These are phyloP conservation scores for Panus rudis DNA, from an alignment of 768 basidiomycete species.

Conservation along the genomic window DNA sequence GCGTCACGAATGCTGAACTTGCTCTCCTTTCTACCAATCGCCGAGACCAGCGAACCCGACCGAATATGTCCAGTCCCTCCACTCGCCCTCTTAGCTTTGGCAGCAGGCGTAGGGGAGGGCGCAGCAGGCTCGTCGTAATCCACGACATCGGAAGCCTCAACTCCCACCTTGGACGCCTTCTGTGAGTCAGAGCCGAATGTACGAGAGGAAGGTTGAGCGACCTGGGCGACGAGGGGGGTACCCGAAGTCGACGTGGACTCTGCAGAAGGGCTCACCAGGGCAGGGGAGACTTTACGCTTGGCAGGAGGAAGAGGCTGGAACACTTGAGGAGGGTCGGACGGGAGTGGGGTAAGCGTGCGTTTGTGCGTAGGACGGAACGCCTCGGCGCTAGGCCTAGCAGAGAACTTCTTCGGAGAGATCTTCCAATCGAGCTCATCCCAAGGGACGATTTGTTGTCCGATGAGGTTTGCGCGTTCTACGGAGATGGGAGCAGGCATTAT, in stretches of 20 bases:
- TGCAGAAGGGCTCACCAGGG: constrained; percentile 12
- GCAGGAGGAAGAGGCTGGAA: constrained; percentile 56
- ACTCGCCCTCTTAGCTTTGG: constrained; percentile 26
- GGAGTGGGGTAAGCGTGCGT: constrained; percentile 50
- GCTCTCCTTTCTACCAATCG: constrained; percentile 15
- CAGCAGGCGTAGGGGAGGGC: constrained; percentile 25
- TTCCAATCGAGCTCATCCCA: constrained; percentile 44
- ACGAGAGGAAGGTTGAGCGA: constrained; percentile 33
- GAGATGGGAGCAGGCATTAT: constrained; percentile 5
- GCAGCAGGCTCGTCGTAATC: constrained; percentile 15
- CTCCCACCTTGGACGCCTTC: constrained; percentile 23
- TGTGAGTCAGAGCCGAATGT: constrained; percentile 34
- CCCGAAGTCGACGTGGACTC: constrained; percentile 19
- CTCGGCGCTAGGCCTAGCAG: constrained; percentile 19
- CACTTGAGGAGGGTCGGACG: constrained; percentile 50
- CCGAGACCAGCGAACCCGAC: constrained; percentile 20
- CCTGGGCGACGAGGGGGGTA: constrained; percentile 18
- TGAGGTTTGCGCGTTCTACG: constrained; percentile 7
- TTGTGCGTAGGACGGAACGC: constrained; percentile 35
- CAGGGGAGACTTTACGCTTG: constrained; percentile 19
- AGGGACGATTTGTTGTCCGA: constrained; percentile 55
- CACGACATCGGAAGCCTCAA: constrained; percentile 8
- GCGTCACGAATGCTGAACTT: constrained; percentile 6
- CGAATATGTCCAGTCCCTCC: constrained; percentile 16
- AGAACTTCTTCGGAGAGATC: constrained; percentile 32